A percentile compares a stretch with the other conserved stretches of the same genome.
Evolutionary conservation across 768 basidiomycete species (phyloP).

Genomic region (Termitomyces heimii): DNA sequence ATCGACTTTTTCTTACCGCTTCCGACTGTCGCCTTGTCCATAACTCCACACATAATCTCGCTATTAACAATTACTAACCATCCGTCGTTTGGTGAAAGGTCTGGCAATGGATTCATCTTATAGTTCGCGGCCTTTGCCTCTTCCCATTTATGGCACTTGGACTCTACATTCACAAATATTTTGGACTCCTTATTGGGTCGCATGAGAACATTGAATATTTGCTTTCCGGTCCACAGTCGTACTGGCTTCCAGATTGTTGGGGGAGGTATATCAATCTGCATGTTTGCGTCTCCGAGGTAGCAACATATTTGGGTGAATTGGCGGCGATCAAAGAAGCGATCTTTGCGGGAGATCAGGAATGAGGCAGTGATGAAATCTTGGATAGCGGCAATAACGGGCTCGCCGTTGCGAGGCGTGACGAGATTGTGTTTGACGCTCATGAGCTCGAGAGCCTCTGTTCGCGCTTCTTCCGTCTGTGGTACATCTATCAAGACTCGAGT

Average conservation of each 20-base stretch:
- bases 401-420: conserved; percentile 96
- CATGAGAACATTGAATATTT: conserved; percentile 97
- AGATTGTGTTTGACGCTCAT: conserved; percentile 98
- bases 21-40: conserved; percentile 98
- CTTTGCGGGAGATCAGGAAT: conserved; percentile 88
- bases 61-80: conserved; percentile 97
- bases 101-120: conserved; percentile 63
- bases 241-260: conserved; percentile 92
- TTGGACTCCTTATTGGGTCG: conserved; percentile 81
- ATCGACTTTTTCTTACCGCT: conserved; percentile 99
- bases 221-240: conserved; percentile 96
- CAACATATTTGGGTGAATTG: conserved; percentile 97
- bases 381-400: conserved; percentile 98
- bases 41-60: conserved; percentile 98
- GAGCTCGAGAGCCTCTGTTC: conserved; percentile 93
- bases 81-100: conserved; percentile 95
- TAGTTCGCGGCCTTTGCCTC: conserved; percentile 63
- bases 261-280: conserved; percentile 93
- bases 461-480: conserved; percentile 96
- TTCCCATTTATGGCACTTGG: conserved; percentile 88
- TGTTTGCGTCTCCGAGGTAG: conserved; percentile 85
- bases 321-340: conserved; percentile 87
- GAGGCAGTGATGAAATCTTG: conserved; percentile 99
- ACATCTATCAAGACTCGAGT: conserved; percentile 56
- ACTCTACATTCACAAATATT: conserved; percentile 91